phyloP scores from a whole-genome alignment of 805 yeast genomes.

The Candida lessepsii region DNA sequence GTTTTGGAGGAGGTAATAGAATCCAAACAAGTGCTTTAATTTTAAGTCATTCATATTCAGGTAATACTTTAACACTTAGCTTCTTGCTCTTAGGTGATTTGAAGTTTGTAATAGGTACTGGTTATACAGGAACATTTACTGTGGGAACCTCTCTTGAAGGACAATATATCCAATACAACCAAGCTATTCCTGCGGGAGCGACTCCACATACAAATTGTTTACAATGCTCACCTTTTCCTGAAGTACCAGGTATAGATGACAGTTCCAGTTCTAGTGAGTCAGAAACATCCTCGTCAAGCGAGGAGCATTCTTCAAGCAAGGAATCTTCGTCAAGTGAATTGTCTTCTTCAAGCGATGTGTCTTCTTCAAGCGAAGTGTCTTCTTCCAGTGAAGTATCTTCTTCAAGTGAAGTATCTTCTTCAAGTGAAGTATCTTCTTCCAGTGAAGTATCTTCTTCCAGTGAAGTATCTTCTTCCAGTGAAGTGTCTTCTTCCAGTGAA shows the following conservation, averaged over 20 bases:
- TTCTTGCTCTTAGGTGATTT: constrained; percentile 1
- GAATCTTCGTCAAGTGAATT: constrained; percentile 5
- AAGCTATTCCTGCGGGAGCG: constrained; percentile 7
- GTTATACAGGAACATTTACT: constrained; percentile 3
- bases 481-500: constrained; percentile 6
- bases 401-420: neutral
- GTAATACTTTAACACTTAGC: constrained; percentile 6
- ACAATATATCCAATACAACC: constrained; percentile 1
- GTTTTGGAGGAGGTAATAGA: constrained; percentile 21
- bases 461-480: constrained; percentile 8
- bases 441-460: constrained; percentile 9
- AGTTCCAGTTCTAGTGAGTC: constrained; percentile 1
- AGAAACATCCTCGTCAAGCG: constrained; percentile 7
- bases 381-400: neutral
- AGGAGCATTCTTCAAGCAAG: constrained; percentile 4
- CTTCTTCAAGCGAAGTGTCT: constrained; percentile 3
- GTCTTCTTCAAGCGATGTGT: constrained; percentile 7
- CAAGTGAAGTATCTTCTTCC: constrained; percentile 9
- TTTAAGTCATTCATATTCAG: constrained; percentile 3
- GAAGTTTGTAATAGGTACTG: constrained; percentile 8
- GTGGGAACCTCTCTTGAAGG: constrained; percentile 1
- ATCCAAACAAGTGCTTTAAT: constrained; percentile 9
- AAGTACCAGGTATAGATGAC: constrained; percentile 16
- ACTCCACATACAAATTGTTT: constrained; percentile 16
- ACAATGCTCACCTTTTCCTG: constrained; percentile 16